These are phyloP conservation scores for Jatropha curcas DNA, from an alignment of 345 rosid genomes.

Conservation along the genomic window DNA sequence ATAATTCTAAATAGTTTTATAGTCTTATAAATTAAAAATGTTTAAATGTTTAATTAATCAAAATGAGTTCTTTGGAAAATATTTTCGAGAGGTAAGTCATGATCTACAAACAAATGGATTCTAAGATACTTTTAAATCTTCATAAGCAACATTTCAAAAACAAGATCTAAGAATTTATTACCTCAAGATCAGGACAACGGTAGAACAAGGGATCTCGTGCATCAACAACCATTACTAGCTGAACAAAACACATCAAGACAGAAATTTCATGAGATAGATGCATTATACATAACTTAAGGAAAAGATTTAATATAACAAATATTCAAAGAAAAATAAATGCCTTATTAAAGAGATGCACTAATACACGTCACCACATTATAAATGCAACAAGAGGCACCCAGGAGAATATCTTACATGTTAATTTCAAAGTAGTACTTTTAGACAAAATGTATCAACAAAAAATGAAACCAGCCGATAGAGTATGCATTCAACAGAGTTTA, in stretches of 20 bases:
- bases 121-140: not conserved
- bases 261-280: not conserved
- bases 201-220: slow-evolving; percentile 89
- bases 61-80: too few relatives aligned
- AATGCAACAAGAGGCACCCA: not conserved
- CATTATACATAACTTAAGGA: not conserved
- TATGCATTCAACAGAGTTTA: too few relatives aligned
- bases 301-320: not conserved
- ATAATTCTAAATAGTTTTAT: too few relatives aligned
- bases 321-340: not conserved
- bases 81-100: too few relatives aligned
- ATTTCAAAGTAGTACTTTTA: too few relatives aligned
- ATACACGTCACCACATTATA: not conserved
- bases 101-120: too few relatives aligned
- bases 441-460: too few relatives aligned
- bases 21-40: too few relatives aligned
- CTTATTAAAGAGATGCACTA: not conserved
- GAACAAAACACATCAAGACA: slow-evolving; percentile 22
- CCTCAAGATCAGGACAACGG: slow-evolving; percentile 96
- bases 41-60: too few relatives aligned
- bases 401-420: not conserved
- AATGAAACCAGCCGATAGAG: too few relatives aligned
- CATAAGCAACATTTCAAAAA: slow-evolving; percentile 6
- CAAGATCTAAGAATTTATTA: slow-evolving; percentile 26
- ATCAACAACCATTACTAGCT: slow-evolving; percentile 99